Evolutionary conservation across 441 rosid genomes (phyloP).

Genomic region (Hura crepitans): DNA sequence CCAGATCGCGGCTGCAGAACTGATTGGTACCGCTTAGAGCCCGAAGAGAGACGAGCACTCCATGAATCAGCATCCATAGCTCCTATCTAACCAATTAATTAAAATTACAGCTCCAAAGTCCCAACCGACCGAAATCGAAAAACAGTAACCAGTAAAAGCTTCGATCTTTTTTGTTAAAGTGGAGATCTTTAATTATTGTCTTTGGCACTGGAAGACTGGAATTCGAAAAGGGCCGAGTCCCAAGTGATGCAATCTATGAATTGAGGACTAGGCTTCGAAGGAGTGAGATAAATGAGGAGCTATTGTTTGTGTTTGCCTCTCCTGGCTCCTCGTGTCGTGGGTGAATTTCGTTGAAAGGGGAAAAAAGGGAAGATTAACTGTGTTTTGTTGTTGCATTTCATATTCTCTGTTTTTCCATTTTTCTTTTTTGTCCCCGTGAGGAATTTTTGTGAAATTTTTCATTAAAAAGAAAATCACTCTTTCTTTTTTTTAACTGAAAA

Average conservation of each 20-base stretch:
- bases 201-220: background rate
- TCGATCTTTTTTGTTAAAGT: slow-evolving; percentile 14
- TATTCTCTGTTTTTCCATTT: background rate
- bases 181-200: slow-evolving; percentile 3
- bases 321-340: background rate
- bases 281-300: slow-evolving; percentile 22
- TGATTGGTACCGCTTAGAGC: slow-evolving; percentile 66
- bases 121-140: background rate
- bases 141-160: background rate
- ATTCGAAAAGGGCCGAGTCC: background rate
- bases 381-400: slow-evolving; percentile 9
- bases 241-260: slow-evolving; percentile 15
- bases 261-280: background rate
- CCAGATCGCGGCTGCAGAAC: slow-evolving; percentile 81
- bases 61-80: slow-evolving; percentile 92
- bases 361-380: background rate
- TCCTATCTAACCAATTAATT: slow-evolving; percentile 1
- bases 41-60: slow-evolving; percentile 79
- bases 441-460: background rate
- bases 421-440: background rate
- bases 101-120: slow-evolving; percentile 5
- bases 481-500: background rate
- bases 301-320: background rate
- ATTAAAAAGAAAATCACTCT: background rate
- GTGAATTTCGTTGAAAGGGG: slow-evolving; percentile 7